These are phyloP conservation scores for Acanthamoeba royreba DNA, from an alignment of 208 protist genomes.

Conservation along the genomic window DNA sequence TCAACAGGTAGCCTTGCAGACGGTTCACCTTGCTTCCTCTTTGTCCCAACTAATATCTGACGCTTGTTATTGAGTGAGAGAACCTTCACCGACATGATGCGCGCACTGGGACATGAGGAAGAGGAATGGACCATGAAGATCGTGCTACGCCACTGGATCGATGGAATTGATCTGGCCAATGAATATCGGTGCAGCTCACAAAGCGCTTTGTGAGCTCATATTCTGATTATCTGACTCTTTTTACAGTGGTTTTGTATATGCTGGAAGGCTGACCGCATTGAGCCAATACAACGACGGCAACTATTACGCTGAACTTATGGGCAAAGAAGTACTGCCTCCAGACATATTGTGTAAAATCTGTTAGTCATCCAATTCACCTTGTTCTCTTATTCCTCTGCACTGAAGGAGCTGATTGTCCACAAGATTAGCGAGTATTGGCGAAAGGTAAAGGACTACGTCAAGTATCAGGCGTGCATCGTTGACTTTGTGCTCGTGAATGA, in stretches of 20 bases:
- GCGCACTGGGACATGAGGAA: not conserved
- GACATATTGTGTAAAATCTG: too few species aligned
- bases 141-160: slow-evolving; percentile 8
- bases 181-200: not conserved
- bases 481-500: slow-evolving; percentile 33
- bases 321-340: not conserved
- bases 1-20: not conserved
- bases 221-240: not conserved
- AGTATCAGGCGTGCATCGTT: not conserved
- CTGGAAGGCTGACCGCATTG: not conserved
- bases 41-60: not conserved
- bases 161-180: slow-evolving; percentile 22
- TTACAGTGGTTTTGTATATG: slow-evolving; percentile 17
- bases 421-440: not conserved
- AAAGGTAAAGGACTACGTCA: not conserved
- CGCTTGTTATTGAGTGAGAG: not conserved
- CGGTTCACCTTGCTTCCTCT: not conserved
- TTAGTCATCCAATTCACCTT: not conserved
- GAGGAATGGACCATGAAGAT: slow-evolving; percentile 39
- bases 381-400: not conserved
- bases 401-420: not conserved
- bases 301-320: slow-evolving; percentile 3
- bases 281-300: slow-evolving; percentile 37
- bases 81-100: not conserved
- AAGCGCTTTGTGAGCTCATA: not conserved